These are phyloP conservation scores for Quercus tomentella DNA, from an alignment of 331 rosid species.

Conservation along the genomic window DNA sequence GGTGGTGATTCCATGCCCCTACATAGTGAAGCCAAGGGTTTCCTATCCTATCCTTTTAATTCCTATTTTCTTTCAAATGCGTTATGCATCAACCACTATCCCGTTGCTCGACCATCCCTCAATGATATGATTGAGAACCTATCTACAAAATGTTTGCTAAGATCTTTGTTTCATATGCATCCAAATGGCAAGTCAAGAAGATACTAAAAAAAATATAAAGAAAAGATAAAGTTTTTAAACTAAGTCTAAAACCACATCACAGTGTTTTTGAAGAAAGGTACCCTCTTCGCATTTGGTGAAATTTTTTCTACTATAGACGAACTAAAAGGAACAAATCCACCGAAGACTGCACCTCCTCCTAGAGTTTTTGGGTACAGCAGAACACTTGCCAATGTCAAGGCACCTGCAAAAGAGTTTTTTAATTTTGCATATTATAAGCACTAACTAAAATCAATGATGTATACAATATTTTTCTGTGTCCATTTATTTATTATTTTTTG, in stretches of 20 bases:
- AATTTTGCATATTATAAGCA: conserved; percentile 5
- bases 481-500: neutral
- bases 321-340: conserved; percentile 86
- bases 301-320: conserved; percentile 43
- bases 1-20: too few species aligned
- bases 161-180: neutral
- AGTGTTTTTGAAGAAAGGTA: conserved; percentile 16
- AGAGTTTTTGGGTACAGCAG: conserved; percentile 76
- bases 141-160: neutral
- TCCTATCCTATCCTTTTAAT: too few species aligned
- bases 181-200: neutral
- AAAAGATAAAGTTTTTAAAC: neutral
- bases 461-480: too few species aligned
- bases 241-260: neutral
- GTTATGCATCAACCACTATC: neutral
- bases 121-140: neutral
- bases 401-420: conserved; percentile 48
- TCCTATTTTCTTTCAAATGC: too few species aligned
- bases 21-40: too few species aligned
- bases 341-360: conserved; percentile 86
- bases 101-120: neutral
- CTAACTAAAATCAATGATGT: neutral
- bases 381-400: conserved; percentile 83
- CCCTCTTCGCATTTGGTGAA: conserved; percentile 64
- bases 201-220: neutral